Evolutionary conservation across 768 basidiomycete species (phyloP).

Genomic region (Chalciporus chontae): DNA sequence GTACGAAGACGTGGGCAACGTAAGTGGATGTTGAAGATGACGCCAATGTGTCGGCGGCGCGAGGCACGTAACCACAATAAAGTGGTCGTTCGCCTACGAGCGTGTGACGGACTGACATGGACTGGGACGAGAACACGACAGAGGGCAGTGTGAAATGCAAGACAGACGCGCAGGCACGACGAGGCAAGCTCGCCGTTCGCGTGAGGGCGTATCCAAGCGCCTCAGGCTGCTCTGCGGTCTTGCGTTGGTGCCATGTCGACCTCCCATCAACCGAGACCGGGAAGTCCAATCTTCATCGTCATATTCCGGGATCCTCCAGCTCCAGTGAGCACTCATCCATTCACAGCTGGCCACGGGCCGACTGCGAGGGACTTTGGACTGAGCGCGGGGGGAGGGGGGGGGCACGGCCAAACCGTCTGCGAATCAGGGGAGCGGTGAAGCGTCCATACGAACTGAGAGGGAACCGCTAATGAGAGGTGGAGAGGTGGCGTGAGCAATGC

Average conservation of each 20-base stretch:
- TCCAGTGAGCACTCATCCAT: conserved; percentile 15
- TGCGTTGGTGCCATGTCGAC: conserved; percentile 64
- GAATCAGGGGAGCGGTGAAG: conserved; percentile 15
- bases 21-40: conserved; percentile 36
- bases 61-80: conserved; percentile 78
- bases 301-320: conserved; percentile 30
- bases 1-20: conserved; percentile 22
- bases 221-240: conserved; percentile 61
- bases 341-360: conserved; percentile 40
- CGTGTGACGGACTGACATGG: conserved; percentile 50
- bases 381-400: conserved; percentile 42
- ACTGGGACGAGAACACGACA: conserved; percentile 42
- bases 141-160: conserved; percentile 40
- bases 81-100: conserved; percentile 78
- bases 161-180: conserved; percentile 49
- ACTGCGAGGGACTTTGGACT: conserved; percentile 25
- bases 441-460: conserved; percentile 22
- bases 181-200: conserved; percentile 50
- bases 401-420: conserved; percentile 53
- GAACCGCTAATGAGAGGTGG: conserved; percentile 17
- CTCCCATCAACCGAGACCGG: conserved; percentile 50
- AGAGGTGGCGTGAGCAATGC: conserved; percentile 39
- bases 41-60: conserved; percentile 73
- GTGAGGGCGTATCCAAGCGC: conserved; percentile 47
- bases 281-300: conserved; percentile 50